phyloP scores from a whole-genome alignment of 805 yeast genomes.

The Gaillardinia entomophila region DNA sequence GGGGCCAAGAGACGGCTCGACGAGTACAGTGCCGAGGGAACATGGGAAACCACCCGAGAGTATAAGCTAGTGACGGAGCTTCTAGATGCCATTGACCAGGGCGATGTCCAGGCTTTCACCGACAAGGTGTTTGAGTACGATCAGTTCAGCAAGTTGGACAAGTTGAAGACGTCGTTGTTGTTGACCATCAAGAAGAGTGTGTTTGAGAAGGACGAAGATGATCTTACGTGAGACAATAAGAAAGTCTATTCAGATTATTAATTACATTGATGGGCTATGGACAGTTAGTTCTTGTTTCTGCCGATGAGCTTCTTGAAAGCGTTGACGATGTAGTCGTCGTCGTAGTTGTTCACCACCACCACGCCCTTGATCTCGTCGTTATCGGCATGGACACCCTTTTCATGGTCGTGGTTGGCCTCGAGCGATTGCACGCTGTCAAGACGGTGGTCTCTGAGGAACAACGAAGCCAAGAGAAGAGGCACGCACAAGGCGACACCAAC shows the following conservation, averaged over 20 bases:
- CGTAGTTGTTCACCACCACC: slow-evolving; percentile 18
- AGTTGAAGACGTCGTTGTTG: slow-evolving; percentile 80
- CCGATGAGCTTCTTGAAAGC: slow-evolving; percentile 8
- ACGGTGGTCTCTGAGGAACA: slow-evolving; percentile 50
- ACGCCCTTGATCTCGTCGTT: too few relatives aligned
- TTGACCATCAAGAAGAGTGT: slow-evolving; percentile 74
- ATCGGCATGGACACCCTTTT: too few relatives aligned
- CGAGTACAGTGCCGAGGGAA: slow-evolving; percentile 64
- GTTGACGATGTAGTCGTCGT: slow-evolving; percentile 13
- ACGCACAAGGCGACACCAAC: slow-evolving; percentile 52
- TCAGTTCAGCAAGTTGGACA: slow-evolving; percentile 82
- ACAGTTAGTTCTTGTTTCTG: too few relatives aligned
- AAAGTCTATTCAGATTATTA: too few relatives aligned
- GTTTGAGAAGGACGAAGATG: slow-evolving; percentile 65
- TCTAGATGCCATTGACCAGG: slow-evolving; percentile 68
- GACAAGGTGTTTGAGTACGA: slow-evolving; percentile 77
- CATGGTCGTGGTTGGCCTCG: slow-evolving; percentile 10
- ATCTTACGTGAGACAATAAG: slow-evolving; percentile 40
- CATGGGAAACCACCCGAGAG: slow-evolving; percentile 75
- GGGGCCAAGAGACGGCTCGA: slow-evolving; percentile 74
- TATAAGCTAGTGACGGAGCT: slow-evolving; percentile 60
- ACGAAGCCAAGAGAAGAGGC: slow-evolving; percentile 42
- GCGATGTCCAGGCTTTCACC: slow-evolving; percentile 73
- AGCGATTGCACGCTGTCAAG: slow-evolving; percentile 32
- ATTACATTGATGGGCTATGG: too few relatives aligned